Percentiles rank a stretch among this genome's conserved stretches.
These are phyloP conservation scores for Trichophaea hybrida DNA, from an alignment of 2,329 filamentous ascomycete genomes.

Conservation along the genomic window DNA sequence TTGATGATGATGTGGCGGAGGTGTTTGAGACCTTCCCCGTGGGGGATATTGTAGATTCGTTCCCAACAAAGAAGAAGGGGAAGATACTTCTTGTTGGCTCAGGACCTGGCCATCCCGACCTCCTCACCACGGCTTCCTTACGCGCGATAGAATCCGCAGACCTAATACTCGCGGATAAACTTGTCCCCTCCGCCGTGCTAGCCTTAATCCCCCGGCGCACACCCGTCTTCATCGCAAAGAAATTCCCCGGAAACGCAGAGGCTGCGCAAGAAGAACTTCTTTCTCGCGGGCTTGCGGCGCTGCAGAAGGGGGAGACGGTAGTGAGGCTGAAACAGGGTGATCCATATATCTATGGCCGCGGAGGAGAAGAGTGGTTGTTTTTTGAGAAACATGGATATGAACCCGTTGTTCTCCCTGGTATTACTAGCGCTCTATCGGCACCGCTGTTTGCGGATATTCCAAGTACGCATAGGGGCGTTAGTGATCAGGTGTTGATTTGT, in stretches of 20 bases:
- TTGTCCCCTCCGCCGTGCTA: conserved; percentile 70
- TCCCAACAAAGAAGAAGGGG: conserved; percentile 24
- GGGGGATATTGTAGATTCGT: conserved; percentile 24
- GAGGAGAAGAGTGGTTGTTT: conserved; percentile 80
- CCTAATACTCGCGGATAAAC: conserved; percentile 71
- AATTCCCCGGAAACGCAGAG: conserved; percentile 95
- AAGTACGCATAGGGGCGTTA: conserved; percentile 72
- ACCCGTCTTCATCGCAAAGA: conserved; percentile 79
- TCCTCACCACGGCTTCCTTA: conserved; percentile 70
- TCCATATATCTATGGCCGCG: conserved; percentile 88
- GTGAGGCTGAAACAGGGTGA: conserved; percentile 91
- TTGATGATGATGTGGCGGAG: conserved; percentile 68
- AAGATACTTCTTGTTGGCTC: conserved; percentile 79
- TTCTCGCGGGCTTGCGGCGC: conserved; percentile 55
- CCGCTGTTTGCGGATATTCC: conserved; percentile 82
- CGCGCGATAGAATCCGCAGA: conserved; percentile 62
- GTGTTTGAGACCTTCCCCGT: conserved; percentile 18
- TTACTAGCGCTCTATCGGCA: conserved; percentile 75
- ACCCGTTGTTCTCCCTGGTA: conserved; percentile 65
- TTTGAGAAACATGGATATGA: conserved; percentile 59
- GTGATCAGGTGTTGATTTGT: conserved; percentile 89
- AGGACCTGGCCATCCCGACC: conserved; percentile 80
- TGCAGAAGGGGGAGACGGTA: conserved; percentile 59
- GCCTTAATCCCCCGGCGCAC: conserved; percentile 83
- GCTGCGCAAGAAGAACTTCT: conserved; percentile 82